These are phyloP conservation scores for Phyllosticta citrichinensis DNA, from an alignment of 2,329 filamentous ascomycete genomes.

Conservation along the genomic window DNA sequence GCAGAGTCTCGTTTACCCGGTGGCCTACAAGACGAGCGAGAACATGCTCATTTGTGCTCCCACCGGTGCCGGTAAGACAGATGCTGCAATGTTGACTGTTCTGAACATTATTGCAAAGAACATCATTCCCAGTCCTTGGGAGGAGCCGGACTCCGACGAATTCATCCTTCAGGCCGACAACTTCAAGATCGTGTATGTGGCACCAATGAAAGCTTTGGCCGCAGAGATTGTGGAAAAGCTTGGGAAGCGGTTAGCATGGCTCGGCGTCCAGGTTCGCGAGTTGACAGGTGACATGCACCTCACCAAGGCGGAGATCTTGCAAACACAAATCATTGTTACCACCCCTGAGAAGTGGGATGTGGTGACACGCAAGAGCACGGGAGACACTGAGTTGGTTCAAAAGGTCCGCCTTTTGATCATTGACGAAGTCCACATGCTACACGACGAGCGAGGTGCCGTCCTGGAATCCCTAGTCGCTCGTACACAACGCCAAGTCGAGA, in stretches of 20 bases:
- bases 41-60: constrained; percentile 99
- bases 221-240: constrained; percentile 95
- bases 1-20: constrained; percentile 93
- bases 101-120: constrained; percentile 86
- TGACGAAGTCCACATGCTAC: constrained; percentile 98
- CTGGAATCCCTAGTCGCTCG: constrained; percentile 91
- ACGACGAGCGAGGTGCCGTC: constrained; percentile 92
- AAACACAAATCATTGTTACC: constrained; percentile 96
- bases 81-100: constrained; percentile 94
- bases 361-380: constrained; percentile 90
- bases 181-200: constrained; percentile 98
- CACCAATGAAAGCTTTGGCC: constrained; percentile 96
- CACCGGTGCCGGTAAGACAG: constrained; percentile 96
- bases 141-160: constrained; percentile 61
- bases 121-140: constrained; percentile 65
- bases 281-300: constrained; percentile 98
- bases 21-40: constrained; percentile 90
- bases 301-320: constrained; percentile 88
- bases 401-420: constrained; percentile 95
- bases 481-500: constrained; percentile 93
- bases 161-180: constrained; percentile 77
- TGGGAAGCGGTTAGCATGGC: constrained; percentile 82
- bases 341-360: constrained; percentile 99
- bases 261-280: constrained; percentile 84
- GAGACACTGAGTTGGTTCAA: constrained; percentile 93